A percentile compares a stretch with the other conserved stretches of the same genome.
These are phyloP conservation scores for Boletus calvinii DNA, from an alignment of 1,284 basidiomycete genomes.

Conservation along the genomic window DNA sequence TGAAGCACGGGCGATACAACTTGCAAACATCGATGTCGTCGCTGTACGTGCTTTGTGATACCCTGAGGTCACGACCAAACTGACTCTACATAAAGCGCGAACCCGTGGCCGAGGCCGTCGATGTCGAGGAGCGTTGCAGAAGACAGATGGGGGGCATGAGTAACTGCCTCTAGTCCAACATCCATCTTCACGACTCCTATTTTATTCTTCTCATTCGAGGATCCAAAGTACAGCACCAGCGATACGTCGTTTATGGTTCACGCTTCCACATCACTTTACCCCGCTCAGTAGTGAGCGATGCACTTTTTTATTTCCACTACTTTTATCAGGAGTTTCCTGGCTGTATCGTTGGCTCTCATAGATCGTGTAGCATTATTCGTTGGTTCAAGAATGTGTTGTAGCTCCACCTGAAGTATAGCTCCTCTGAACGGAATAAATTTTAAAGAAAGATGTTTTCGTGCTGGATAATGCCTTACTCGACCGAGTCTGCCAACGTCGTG, in stretches of 20 bases:
- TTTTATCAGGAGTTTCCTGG: not conserved
- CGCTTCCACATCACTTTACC: not conserved
- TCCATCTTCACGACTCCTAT: not conserved
- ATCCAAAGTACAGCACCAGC: not conserved
- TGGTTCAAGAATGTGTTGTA: not conserved
- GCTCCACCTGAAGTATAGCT: not conserved
- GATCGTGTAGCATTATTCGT: slow-evolving; percentile 28
- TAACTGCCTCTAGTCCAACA: slow-evolving; percentile 12
- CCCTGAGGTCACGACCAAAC: not conserved
- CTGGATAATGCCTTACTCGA: too few species aligned
- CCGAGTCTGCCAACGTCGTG: too few species aligned
- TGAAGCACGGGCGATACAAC: not conserved
- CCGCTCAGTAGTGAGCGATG: slow-evolving; percentile 4
- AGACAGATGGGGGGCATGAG: not conserved
- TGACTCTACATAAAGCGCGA: slow-evolving; percentile 25
- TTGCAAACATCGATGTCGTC: slow-evolving; percentile 1
- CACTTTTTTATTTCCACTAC: not conserved
- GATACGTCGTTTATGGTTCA: slow-evolving; percentile 9
- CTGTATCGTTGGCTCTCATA: slow-evolving; percentile 20
- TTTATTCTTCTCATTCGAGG: not conserved
- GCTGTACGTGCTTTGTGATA: slow-evolving; percentile 14
- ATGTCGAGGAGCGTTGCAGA: slow-evolving; percentile 15
- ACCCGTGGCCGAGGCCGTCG: slow-evolving; percentile 10
- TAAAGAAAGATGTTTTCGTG: too few species aligned
- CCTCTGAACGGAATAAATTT: not conserved